Evolutionary conservation across 805 yeast genomes (phyloP).

Genomic region (Starmerella roubikii): DNA sequence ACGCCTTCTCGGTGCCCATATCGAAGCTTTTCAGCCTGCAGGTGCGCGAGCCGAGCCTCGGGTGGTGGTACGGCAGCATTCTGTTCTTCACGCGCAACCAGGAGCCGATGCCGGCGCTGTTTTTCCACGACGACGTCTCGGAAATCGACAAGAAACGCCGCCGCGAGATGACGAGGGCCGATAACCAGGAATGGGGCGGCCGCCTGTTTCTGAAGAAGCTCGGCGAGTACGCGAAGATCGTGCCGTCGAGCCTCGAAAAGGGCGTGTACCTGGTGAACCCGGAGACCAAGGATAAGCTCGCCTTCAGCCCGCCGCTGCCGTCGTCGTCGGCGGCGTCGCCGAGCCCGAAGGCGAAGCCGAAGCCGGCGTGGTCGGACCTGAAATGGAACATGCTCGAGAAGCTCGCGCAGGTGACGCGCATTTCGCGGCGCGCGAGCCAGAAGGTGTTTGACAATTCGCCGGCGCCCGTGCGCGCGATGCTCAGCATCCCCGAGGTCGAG

Average conservation of each 20-base stretch:
- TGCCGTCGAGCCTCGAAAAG: constrained; percentile 56
- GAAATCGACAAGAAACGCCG: constrained; percentile 46
- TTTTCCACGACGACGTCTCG: constrained; percentile 83
- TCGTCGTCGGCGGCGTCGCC: constrained; percentile 10
- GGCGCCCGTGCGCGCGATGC: constrained; percentile 39
- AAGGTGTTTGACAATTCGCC: constrained; percentile 49
- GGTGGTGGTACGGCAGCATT: constrained; percentile 87
- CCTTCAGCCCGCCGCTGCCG: constrained; percentile 36
- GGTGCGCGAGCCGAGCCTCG: constrained; percentile 67
- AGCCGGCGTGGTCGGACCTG: constrained; percentile 41
- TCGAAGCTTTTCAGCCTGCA: constrained; percentile 63
- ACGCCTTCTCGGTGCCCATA: constrained; percentile 54
- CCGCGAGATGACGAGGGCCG: constrained; percentile 28
- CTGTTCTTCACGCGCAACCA: constrained; percentile 50
- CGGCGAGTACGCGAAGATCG: constrained; percentile 43
- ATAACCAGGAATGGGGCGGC: constrained; percentile 67
- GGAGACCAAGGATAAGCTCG: constrained; percentile 45
- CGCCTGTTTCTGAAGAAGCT: constrained; percentile 52
- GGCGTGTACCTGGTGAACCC: constrained; percentile 71
- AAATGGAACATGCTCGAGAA: constrained; percentile 80
- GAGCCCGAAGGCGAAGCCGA: background rate
- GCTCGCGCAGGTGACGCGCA: constrained; percentile 61
- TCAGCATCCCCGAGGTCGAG: constrained; percentile 67
- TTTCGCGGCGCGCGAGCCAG: constrained; percentile 50
- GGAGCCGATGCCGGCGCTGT: constrained; percentile 63